phyloP scores from a whole-genome alignment of 495 filamentous ascomycete genomes.

The Penicillium dipodomyicola region DNA sequence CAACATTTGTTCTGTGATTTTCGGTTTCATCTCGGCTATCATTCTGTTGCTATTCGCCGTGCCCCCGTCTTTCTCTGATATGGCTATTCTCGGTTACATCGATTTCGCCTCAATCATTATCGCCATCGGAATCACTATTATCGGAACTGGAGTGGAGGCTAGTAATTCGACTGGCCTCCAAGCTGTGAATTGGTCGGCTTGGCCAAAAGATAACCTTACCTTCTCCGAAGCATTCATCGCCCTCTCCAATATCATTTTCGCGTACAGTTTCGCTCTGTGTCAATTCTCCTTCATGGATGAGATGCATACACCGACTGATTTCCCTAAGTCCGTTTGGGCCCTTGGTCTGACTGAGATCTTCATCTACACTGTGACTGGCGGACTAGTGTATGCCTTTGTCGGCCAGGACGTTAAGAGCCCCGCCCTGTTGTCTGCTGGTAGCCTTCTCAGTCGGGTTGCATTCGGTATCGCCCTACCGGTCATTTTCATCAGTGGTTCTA shows the following conservation, averaged over 20 bases:
- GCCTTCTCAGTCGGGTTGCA: conserved; percentile 60
- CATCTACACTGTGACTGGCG: conserved; percentile 65
- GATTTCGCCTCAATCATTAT: conserved; percentile 63
- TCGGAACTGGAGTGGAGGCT: conserved; percentile 54
- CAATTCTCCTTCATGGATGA: conserved; percentile 73
- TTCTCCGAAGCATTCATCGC: conserved; percentile 52
- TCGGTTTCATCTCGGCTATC: conserved; percentile 58
- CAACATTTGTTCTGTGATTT: conserved; percentile 60
- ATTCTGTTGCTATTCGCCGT: conserved; percentile 59
- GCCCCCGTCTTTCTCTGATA: conserved; percentile 51
- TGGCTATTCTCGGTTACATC: conserved; percentile 60
- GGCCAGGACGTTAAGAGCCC: conserved; percentile 62
- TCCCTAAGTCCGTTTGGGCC: conserved; percentile 57
- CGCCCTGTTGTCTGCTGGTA: conserved; percentile 61
- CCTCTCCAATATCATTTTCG: conserved; percentile 69
- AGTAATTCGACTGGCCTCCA: conserved; percentile 32
- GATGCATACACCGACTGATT: conserved; percentile 66
- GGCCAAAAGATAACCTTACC: conserved; percentile 31
- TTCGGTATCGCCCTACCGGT: conserved; percentile 75
- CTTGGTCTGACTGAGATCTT: conserved; percentile 60
- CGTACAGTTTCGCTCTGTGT: conserved; percentile 60
- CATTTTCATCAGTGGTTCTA: conserved; percentile 65
- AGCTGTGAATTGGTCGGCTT: conserved; percentile 38
- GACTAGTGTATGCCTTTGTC: conserved; percentile 65
- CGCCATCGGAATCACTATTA: conserved; percentile 67